A percentile compares a stretch with the other conserved stretches of the same genome.
phyloP scores from a whole-genome alignment of 2,329 filamentous ascomycete species.

The Drechslera avenae region DNA sequence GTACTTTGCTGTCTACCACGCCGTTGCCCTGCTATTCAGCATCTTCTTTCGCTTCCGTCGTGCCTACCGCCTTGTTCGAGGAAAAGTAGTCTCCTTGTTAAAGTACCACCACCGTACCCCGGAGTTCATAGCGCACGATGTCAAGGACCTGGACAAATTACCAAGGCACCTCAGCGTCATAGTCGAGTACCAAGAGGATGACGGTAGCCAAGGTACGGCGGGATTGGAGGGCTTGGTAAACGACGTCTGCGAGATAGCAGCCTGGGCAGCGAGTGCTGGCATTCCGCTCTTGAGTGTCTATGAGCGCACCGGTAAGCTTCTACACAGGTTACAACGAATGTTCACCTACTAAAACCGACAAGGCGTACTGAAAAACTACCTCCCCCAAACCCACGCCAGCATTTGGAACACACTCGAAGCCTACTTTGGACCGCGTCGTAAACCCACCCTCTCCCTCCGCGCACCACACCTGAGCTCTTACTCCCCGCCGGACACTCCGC shows the following conservation, averaged over 20 bases:
- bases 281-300: slow-evolving; percentile 90
- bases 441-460: slow-evolving; percentile 72
- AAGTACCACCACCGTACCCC: slow-evolving; percentile 97
- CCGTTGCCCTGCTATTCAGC: slow-evolving; percentile 82
- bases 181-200: slow-evolving; percentile 70
- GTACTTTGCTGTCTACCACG: slow-evolving; percentile 68
- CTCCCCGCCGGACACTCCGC: slow-evolving; percentile 53
- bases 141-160: slow-evolving; percentile 72
- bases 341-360: slow-evolving; percentile 5
- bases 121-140: slow-evolving; percentile 87
- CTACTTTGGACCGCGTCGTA: slow-evolving; percentile 77
- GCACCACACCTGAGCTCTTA: slow-evolving; percentile 72
- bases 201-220: slow-evolving; percentile 66
- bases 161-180: slow-evolving; percentile 90
- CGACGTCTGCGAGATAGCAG: slow-evolving; percentile 87
- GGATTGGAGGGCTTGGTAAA: slow-evolving; percentile 84
- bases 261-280: slow-evolving; percentile 89
- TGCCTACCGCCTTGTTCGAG: slow-evolving; percentile 76
- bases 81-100: slow-evolving; percentile 78
- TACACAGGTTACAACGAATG: background rate
- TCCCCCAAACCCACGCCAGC: slow-evolving; percentile 80
- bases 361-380: slow-evolving; percentile 89
- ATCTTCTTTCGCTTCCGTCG: slow-evolving; percentile 83
- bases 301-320: slow-evolving; percentile 78
- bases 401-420: slow-evolving; percentile 79